Percentiles rank a stretch among this genome's conserved stretches.
phyloP scores from a whole-genome alignment of 352 stramenopile genomes.

The Blastocystis hominis region DNA sequence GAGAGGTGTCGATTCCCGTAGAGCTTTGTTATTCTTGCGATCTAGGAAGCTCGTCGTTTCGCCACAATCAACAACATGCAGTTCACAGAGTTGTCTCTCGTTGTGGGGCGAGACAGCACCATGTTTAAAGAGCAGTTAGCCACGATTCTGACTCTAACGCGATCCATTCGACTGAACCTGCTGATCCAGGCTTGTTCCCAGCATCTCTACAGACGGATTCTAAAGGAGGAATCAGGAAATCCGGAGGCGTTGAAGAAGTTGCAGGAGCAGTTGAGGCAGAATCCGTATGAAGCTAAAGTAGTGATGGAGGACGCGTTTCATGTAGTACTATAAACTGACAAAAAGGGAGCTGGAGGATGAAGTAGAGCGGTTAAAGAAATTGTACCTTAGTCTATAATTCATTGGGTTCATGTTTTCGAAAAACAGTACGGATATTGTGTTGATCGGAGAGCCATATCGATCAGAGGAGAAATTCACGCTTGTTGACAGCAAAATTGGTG shows the following conservation, averaged over 20 bases:
- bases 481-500: conserved; percentile 39
- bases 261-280: neutral
- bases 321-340: conserved; percentile 16
- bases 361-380: neutral
- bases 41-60: conserved; percentile 21
- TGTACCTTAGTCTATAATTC: neutral
- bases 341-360: neutral
- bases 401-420: conserved; percentile 38
- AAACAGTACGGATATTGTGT: neutral
- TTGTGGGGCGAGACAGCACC: neutral
- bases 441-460: conserved; percentile 31
- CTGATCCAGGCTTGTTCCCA: conserved; percentile 36
- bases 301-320: neutral
- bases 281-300: neutral
- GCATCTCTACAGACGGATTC: neutral
- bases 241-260: neutral
- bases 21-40: neutral
- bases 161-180: neutral
- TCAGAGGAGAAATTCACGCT: conserved; percentile 38
- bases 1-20: conserved; percentile 36
- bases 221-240: neutral
- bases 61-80: neutral
- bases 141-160: neutral
- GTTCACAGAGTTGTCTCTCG: conserved; percentile 18
- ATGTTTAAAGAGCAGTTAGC: neutral